Base-by-base conservation (phyloP, 306 rosid genomes). In the Alnus rubra region DNA sequence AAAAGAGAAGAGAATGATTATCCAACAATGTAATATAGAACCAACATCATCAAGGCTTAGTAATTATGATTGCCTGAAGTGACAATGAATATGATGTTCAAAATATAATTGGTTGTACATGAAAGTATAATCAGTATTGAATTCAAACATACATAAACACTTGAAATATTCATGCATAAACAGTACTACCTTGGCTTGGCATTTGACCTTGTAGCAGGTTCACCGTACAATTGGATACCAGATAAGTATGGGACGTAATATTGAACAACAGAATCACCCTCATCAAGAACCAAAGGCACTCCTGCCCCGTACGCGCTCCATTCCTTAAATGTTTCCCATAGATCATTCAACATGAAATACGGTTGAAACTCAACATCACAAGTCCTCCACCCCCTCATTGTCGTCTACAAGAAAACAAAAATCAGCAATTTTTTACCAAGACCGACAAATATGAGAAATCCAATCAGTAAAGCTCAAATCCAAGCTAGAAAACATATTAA, bases 241-340 rank as follows among this genome's bases (percentile, higher is more conserved):
- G 97, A 94, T 80, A 94, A 81, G 84, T 88, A 94, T 18, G 98
- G 98, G 82, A 94, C 98, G 81, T 92, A 92, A 59, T 94, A 92
- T 70, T 94, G 98, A 9, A 92, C 75, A 62, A 92, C 97, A 77
- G 97, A 89, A 55, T 89, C 90, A 75, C 86, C 78, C 81, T 87
- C 87, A 79, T 87, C 87, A 67, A 92, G 97, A 58, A 92, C 51
- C 80, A 91, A 83, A 63, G 97, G 98, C 5, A 94, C 97, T 82
- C 97, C 98, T n/a, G 90, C 93, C 63, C 97, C 98, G 75, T 94
- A 94, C 12, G 86, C 94, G 82, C 97, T 94, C 97, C 97, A 89
- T 84, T 94, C 98, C 90, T 84, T 87, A 62, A 92, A 91, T 11
- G 98, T 88, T 76, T 94, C 97, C 97, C 97, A 92, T 64, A 92